Conservation (phyloP, 208 protist genomes). For the Porcisia hertigi region DNA sequence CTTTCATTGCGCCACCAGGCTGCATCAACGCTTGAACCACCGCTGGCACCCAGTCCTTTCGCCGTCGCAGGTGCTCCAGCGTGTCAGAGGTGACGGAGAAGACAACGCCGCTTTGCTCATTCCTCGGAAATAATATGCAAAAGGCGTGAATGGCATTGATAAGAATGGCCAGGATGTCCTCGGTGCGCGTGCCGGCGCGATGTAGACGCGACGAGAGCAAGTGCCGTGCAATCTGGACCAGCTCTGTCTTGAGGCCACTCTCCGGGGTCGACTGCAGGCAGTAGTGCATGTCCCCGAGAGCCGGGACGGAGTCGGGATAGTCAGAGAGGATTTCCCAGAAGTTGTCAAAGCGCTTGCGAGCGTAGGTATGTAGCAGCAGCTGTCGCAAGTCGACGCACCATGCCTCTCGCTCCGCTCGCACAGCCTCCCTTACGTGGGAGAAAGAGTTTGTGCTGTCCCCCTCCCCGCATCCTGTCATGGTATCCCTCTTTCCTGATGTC, state of each 20-base stretch:
- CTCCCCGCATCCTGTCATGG: neutral
- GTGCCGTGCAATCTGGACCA: constrained; percentile 55
- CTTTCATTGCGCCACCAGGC: constrained; percentile 43
- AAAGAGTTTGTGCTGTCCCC: too few relatives aligned
- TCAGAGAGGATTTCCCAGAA: constrained; percentile 90
- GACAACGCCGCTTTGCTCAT: constrained; percentile 76
- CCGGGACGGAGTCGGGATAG: constrained; percentile 80
- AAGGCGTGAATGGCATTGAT: constrained; percentile 80
- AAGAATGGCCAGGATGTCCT: constrained; percentile 85
- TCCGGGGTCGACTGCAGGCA: constrained; percentile 63
- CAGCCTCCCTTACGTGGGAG: constrained; percentile 7
- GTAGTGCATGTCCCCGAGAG: constrained; percentile 75
- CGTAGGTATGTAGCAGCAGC: constrained; percentile 54
- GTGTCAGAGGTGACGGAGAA: constrained; percentile 78
- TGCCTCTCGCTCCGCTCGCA: constrained; percentile 47
- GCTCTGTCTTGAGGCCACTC: constrained; percentile 54
- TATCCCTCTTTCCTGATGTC: neutral
- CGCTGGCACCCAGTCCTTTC: constrained; percentile 78
- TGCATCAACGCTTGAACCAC: constrained; percentile 83
- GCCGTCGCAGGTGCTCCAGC: constrained; percentile 72
- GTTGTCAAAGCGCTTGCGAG: constrained; percentile 53
- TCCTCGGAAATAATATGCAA: constrained; percentile 70
- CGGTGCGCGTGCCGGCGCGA: constrained; percentile 80
- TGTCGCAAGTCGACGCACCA: constrained; percentile 76
- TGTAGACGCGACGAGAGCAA: constrained; percentile 79